Percentiles rank a stretch among this genome's conserved stretches.
phyloP scores from a whole-genome alignment of 805 yeast genomes.

The Nakazawaea populi region DNA sequence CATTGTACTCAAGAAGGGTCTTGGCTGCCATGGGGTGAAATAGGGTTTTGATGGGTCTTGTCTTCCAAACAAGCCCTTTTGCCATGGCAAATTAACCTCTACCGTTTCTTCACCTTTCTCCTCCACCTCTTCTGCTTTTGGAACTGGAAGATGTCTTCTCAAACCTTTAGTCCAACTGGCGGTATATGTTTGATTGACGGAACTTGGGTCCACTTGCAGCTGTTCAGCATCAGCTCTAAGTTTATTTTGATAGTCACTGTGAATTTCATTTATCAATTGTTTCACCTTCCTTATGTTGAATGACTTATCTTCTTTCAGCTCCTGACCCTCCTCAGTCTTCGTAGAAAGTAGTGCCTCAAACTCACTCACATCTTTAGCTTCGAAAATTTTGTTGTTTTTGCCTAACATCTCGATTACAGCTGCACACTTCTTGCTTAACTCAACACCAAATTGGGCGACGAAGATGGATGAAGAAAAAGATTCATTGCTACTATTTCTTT shows the following conservation, averaged over 20 bases:
- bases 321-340: slow-evolving; percentile 35
- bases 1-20: slow-evolving; percentile 89
- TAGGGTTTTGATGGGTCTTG: slow-evolving; percentile 70
- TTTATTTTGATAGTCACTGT: slow-evolving; percentile 24
- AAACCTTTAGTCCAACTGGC: slow-evolving; percentile 46
- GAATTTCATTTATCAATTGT: slow-evolving; percentile 27
- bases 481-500: slow-evolving; percentile 5
- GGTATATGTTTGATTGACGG: slow-evolving; percentile 9
- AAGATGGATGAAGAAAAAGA: slow-evolving; percentile 23
- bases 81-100: slow-evolving; percentile 74
- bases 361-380: slow-evolving; percentile 13
- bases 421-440: slow-evolving; percentile 24
- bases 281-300: slow-evolving; percentile 24
- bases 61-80: slow-evolving; percentile 73
- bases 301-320: slow-evolving; percentile 22
- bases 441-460: slow-evolving; percentile 28
- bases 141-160: slow-evolving; percentile 32
- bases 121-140: slow-evolving; percentile 26
- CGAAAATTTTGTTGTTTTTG: slow-evolving; percentile 16
- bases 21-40: slow-evolving; percentile 96
- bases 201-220: slow-evolving; percentile 12
- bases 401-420: slow-evolving; percentile 27
- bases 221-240: slow-evolving; percentile 18
- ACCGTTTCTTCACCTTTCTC: slow-evolving; percentile 29
- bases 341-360: slow-evolving; percentile 40